phyloP scores from a whole-genome alignment of 257 asterid species.

The Rubia yunnanensis region DNA sequence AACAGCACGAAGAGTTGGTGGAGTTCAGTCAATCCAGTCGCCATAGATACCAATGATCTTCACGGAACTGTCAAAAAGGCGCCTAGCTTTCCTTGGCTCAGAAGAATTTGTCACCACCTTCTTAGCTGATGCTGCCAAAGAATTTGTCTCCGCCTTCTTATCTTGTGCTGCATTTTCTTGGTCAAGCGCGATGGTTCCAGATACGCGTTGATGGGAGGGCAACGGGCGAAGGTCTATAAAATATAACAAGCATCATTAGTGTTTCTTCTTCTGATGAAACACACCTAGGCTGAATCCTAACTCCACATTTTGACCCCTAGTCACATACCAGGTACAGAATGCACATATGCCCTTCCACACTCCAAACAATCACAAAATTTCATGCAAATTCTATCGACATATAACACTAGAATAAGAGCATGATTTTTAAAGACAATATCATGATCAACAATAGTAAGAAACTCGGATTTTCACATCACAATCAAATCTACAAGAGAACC shows the following conservation, averaged over 20 bases:
- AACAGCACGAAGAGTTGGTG: background rate
- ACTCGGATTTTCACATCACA: background rate
- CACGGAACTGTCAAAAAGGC: slow-evolving; percentile 17
- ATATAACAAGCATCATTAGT: slow-evolving; percentile 11
- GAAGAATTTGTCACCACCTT: background rate
- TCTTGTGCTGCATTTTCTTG: slow-evolving; percentile 11
- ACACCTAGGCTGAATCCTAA: background rate
- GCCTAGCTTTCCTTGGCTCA: background rate
- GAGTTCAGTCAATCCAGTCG: slow-evolving; percentile 37
- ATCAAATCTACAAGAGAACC: background rate
- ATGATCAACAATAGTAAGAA: background rate
- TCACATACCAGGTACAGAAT: too few relatives aligned
- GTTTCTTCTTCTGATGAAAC: background rate
- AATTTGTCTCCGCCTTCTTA: slow-evolving; percentile 8
- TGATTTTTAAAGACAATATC: too few relatives aligned
- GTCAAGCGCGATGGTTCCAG: slow-evolving; percentile 4
- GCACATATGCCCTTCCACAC: background rate
- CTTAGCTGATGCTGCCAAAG: slow-evolving; percentile 15
- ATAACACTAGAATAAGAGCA: too few relatives aligned
- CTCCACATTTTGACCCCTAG: too few relatives aligned
- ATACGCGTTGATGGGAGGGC: slow-evolving; percentile 10
- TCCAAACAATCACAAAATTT: background rate
- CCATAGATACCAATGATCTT: slow-evolving; percentile 36
- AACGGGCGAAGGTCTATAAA: slow-evolving; percentile 26
- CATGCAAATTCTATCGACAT: background rate